These are phyloP conservation scores for Lyophyllum atratum DNA, from an alignment of 768 basidiomycete species.

Conservation along the genomic window DNA sequence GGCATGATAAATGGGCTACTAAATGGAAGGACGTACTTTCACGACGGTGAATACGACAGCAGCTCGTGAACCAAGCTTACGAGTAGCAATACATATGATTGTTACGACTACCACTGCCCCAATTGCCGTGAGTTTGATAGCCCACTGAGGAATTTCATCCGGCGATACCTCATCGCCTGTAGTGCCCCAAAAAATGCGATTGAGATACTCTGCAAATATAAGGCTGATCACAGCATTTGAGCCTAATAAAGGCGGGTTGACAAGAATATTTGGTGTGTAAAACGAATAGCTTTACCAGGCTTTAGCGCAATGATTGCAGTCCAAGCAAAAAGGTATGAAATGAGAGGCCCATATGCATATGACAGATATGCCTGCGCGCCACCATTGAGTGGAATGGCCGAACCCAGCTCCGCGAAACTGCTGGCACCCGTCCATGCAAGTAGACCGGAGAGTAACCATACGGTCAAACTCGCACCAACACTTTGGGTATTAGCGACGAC, in stretches of 20 bases:
- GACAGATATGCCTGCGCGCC: slow-evolving; percentile 82
- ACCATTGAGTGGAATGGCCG: slow-evolving; percentile 78
- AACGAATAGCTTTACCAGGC: slow-evolving; percentile 53
- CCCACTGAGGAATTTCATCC: slow-evolving; percentile 84
- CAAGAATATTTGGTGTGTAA: background rate
- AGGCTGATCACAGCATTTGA: slow-evolving; percentile 83
- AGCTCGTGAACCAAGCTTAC: slow-evolving; percentile 75
- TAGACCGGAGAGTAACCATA: slow-evolving; percentile 84
- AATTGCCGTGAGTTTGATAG: slow-evolving; percentile 84
- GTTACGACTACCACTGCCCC: slow-evolving; percentile 73
- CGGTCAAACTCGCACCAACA: slow-evolving; percentile 84
- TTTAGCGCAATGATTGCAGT: slow-evolving; percentile 88
- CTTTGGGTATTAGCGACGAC: slow-evolving; percentile 87
- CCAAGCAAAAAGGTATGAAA: slow-evolving; percentile 94
- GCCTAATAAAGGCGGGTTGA: slow-evolving; percentile 39
- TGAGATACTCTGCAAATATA: slow-evolving; percentile 91
- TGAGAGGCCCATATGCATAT: slow-evolving; percentile 84
- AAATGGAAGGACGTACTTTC: slow-evolving; percentile 55
- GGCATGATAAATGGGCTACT: background rate
- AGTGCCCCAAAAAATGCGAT: slow-evolving; percentile 82
- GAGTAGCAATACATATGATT: slow-evolving; percentile 75
- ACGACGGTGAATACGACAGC: slow-evolving; percentile 86
- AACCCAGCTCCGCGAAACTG: slow-evolving; percentile 91
- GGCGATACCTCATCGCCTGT: slow-evolving; percentile 72
- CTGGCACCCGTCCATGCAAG: slow-evolving; percentile 96